Evolutionary conservation across 2,329 filamentous ascomycete genomes (phyloP).

Genomic region (Xylaria sp.): DNA sequence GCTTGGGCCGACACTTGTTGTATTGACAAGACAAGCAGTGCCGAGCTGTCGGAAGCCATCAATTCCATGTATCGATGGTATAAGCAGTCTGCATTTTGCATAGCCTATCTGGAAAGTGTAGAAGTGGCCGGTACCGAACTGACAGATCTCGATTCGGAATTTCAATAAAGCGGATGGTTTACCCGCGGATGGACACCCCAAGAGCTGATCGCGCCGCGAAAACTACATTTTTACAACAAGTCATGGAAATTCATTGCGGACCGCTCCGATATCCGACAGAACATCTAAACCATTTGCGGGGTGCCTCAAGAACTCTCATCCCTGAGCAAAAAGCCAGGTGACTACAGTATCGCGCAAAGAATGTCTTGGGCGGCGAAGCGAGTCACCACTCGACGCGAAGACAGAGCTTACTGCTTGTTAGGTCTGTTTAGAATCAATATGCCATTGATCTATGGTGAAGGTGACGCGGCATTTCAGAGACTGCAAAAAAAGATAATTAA

Average conservation of each 20-base stretch:
- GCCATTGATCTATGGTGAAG: not conserved
- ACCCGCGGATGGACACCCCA: too few species aligned
- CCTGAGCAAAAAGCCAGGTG: not conserved
- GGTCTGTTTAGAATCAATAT: not conserved
- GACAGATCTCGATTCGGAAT: not conserved
- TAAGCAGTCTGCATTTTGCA: not conserved
- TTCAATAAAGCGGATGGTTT: not conserved
- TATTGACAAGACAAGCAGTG: too few species aligned
- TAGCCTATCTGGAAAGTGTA: not conserved
- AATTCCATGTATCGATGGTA: slow-evolving; percentile 2
- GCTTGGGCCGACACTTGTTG: slow-evolving; percentile 2
- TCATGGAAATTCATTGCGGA: not conserved
- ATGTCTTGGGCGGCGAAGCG: slow-evolving; percentile 1
- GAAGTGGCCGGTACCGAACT: not conserved
- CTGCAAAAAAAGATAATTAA: slow-evolving; percentile 3
- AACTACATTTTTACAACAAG: not conserved
- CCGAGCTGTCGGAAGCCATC: too few species aligned
- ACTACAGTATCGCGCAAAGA: not conserved
- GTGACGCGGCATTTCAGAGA: not conserved
- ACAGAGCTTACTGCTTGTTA: not conserved
- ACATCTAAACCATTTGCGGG: not conserved
- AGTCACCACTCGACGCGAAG: not conserved
- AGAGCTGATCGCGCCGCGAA: too few species aligned
- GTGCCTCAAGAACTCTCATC: not conserved
- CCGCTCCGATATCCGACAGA: not conserved